A percentile compares a stretch with the other conserved stretches of the same genome.
Evolutionary conservation across 352 stramenopile species (phyloP).

Genomic region (Blastocystis sp.): DNA sequence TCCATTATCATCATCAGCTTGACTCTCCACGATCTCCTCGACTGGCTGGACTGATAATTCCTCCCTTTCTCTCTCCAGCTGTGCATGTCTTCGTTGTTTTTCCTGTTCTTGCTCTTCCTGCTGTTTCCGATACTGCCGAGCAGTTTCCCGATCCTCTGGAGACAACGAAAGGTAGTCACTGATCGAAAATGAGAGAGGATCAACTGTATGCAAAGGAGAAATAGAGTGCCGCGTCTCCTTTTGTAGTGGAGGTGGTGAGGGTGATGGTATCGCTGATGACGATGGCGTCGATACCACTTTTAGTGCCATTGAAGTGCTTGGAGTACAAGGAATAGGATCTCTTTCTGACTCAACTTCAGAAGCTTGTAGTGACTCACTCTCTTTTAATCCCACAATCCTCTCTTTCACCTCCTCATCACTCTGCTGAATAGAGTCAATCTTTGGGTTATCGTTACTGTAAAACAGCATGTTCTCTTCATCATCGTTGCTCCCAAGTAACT

Average conservation of each 20-base stretch:
- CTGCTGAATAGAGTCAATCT: no score
- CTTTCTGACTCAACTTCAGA: neutral
- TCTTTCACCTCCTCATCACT: neutral
- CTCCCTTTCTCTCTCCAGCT: neutral
- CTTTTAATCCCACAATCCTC: neutral
- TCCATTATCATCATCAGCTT: neutral
- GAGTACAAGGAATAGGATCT: no score
- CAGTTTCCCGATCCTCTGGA: neutral
- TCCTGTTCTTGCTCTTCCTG: neutral
- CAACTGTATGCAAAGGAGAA: neutral
- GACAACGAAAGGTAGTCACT: neutral
- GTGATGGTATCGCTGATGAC: neutral
- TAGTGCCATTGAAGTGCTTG: no score
- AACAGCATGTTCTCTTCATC: neutral
- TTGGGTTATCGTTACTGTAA: neutral
- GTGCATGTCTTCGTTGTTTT: neutral
- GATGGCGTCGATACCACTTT: neutral
- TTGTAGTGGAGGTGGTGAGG: neutral
- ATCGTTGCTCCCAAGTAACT: neutral
- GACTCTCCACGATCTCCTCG: neutral
- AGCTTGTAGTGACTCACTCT: neutral
- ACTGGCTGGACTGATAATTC: neutral
- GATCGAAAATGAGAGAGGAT: neutral
- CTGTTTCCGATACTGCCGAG: neutral
- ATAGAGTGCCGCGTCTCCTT: neutral